These are phyloP conservation scores for Pseudonitzschia multiseries DNA, from an alignment of 108 stramenopile genomes.

Conservation along the genomic window DNA sequence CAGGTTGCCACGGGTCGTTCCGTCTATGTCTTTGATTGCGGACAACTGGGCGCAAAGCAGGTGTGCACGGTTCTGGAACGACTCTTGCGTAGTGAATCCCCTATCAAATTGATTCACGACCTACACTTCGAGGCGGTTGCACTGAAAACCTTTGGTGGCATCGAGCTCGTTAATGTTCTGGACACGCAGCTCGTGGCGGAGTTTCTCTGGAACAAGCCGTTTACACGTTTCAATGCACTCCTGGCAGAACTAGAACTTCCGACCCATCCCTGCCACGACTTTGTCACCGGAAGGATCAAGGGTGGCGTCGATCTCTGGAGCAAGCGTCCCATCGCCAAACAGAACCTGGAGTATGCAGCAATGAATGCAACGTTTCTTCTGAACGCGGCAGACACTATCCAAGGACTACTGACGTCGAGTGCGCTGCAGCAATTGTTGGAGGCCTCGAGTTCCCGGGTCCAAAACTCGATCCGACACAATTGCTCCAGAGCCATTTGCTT, in stretches of 20 bases:
- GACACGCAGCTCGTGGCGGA: constrained; percentile 17
- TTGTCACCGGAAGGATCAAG: not conserved
- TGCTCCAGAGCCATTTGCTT: constrained; percentile 14
- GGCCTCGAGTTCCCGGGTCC: constrained; percentile 4
- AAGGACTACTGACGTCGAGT: not conserved
- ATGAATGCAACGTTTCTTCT: not conserved
- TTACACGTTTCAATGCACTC: not conserved
- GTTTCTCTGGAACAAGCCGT: not conserved
- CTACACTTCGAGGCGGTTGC: constrained; percentile 20
- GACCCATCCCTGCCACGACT: not conserved
- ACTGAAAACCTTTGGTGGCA: not conserved
- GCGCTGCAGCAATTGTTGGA: not conserved
- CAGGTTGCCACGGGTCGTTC: constrained; percentile 2
- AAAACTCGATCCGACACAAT: not conserved
- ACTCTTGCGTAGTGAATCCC: not conserved
- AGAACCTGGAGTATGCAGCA: constrained; percentile 4
- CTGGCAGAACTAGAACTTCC: not conserved
- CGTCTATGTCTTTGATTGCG: constrained; percentile 17
- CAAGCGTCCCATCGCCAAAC: not conserved
- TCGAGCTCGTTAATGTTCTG: not conserved
- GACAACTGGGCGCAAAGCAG: not conserved
- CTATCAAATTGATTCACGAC: constrained; percentile 27
- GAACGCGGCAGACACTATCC: not conserved
- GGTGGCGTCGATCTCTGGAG: not conserved
- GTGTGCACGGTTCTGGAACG: constrained; percentile 1